These are phyloP conservation scores for Fomes fomentarius DNA, from an alignment of 1,284 basidiomycete species.

Conservation along the genomic window DNA sequence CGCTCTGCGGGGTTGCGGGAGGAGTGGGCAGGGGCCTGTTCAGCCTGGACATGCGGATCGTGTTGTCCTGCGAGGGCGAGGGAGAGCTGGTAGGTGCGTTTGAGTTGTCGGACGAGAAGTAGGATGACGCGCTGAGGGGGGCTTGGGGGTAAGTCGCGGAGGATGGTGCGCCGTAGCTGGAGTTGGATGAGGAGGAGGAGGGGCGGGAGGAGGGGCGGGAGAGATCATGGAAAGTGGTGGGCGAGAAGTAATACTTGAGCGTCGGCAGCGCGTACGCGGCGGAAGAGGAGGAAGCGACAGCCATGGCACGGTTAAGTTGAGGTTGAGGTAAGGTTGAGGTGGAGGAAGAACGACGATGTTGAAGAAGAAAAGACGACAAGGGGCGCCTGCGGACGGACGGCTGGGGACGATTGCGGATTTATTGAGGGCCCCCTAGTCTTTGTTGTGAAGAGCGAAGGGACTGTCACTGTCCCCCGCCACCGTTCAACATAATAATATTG, in stretches of 20 bases:
- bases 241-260: slow-evolving; percentile 8
- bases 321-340: not conserved
- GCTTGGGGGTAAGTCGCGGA: not conserved
- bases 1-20: slow-evolving; percentile 4
- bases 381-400: too few species aligned
- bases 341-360: not conserved
- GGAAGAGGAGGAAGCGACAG: slow-evolving; percentile 1
- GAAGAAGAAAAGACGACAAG: not conserved
- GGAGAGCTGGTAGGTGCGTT: too few species aligned
- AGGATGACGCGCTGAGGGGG: not conserved
- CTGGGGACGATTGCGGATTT: slow-evolving; percentile 3
- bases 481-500: too few species aligned
- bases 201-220: slow-evolving; percentile 15
- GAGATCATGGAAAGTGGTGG: slow-evolving; percentile 4
- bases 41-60: not conserved
- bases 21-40: slow-evolving; percentile 18
- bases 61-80: not conserved
- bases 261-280: not conserved
- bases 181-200: slow-evolving; percentile 19
- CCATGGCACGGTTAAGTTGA: slow-evolving; percentile 1
- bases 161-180: slow-evolving; percentile 4
- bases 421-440: not conserved
- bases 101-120: not conserved
- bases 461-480: too few species aligned
- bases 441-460: not conserved